These are phyloP conservation scores for Crithidia brevicula DNA, from an alignment of 208 protist genomes.

Conservation along the genomic window DNA sequence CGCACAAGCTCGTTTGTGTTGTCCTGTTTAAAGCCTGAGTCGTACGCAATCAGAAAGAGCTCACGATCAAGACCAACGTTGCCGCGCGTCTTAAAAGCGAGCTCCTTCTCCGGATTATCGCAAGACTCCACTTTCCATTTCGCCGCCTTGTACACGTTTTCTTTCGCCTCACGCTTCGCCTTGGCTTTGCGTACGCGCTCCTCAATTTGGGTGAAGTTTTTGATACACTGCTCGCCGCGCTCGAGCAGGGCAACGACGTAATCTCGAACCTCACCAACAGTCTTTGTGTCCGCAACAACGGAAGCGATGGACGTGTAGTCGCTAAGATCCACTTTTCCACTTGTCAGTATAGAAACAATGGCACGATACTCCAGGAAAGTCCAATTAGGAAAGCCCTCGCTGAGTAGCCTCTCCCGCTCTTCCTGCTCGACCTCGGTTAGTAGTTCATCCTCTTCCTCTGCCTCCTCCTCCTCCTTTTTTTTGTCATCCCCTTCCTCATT, in stretches of 20 bases:
- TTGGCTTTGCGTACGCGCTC: slow-evolving; percentile 55
- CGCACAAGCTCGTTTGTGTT: slow-evolving; percentile 48
- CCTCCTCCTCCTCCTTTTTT: slow-evolving; percentile 14
- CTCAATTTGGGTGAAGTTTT: slow-evolving; percentile 65
- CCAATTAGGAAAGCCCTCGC: slow-evolving; percentile 83
- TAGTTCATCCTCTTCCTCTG: slow-evolving; percentile 49
- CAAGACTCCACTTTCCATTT: slow-evolving; percentile 87
- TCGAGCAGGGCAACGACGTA: slow-evolving; percentile 83
- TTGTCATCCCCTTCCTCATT: slow-evolving; percentile 22
- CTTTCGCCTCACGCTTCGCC: slow-evolving; percentile 37
- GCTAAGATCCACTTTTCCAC: slow-evolving; percentile 52
- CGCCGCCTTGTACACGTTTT: slow-evolving; percentile 65
- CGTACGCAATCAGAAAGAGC: slow-evolving; percentile 80
- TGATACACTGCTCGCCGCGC: slow-evolving; percentile 77
- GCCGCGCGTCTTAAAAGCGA: slow-evolving; percentile 51
- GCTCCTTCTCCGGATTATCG: slow-evolving; percentile 65
- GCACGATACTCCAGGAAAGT: slow-evolving; percentile 66
- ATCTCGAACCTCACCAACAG: slow-evolving; percentile 77
- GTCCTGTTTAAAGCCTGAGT: slow-evolving; percentile 60
- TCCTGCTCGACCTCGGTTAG: slow-evolving; percentile 77
- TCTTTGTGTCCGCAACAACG: slow-evolving; percentile 47
- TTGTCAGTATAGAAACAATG: slow-evolving; percentile 51
- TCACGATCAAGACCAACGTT: slow-evolving; percentile 58
- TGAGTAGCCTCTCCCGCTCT: slow-evolving; percentile 77
- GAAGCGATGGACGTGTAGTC: slow-evolving; percentile 70